These are phyloP conservation scores for Grigorovia jiainica DNA, from an alignment of 805 yeast genomes.

Conservation along the genomic window DNA sequence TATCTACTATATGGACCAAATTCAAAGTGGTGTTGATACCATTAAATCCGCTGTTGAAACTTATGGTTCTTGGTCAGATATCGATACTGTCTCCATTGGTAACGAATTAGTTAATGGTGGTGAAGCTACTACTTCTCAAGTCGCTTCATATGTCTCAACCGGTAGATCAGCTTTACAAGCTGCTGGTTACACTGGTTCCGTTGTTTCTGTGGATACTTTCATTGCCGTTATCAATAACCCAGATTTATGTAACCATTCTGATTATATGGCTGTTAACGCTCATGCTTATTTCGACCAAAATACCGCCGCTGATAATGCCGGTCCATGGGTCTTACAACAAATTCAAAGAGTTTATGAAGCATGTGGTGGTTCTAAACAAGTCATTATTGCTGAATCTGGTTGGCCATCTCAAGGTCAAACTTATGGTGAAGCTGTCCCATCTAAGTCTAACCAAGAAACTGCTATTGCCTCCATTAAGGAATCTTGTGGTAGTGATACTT, in stretches of 20 bases:
- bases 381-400: constrained; percentile 86
- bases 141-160: constrained; percentile 49
- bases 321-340: constrained; percentile 82
- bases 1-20: constrained; percentile 50
- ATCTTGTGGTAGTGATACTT: constrained; percentile 55
- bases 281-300: constrained; percentile 94
- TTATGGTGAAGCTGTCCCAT: constrained; percentile 78
- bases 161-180: constrained; percentile 66
- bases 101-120: constrained; percentile 95
- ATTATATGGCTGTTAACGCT: constrained; percentile 93
- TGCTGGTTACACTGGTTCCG: constrained; percentile 87
- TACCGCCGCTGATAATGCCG: constrained; percentile 70
- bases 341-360: constrained; percentile 83
- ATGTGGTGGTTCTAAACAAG: constrained; percentile 67
- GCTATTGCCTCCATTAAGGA: constrained; percentile 60
- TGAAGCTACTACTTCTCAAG: constrained; percentile 60
- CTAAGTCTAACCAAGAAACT: constrained; percentile 59
- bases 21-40: constrained; percentile 44
- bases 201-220: constrained; percentile 93
- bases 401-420: constrained; percentile 91
- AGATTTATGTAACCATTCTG: constrained; percentile 75
- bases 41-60: constrained; percentile 49
- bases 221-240: constrained; percentile 95
- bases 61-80: constrained; percentile 72
- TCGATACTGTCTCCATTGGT: constrained; percentile 79